Percentiles rank a stretch among this genome's conserved stretches.
phyloP scores from a whole-genome alignment of 805 yeast genomes.

The Candida odintsovae region DNA sequence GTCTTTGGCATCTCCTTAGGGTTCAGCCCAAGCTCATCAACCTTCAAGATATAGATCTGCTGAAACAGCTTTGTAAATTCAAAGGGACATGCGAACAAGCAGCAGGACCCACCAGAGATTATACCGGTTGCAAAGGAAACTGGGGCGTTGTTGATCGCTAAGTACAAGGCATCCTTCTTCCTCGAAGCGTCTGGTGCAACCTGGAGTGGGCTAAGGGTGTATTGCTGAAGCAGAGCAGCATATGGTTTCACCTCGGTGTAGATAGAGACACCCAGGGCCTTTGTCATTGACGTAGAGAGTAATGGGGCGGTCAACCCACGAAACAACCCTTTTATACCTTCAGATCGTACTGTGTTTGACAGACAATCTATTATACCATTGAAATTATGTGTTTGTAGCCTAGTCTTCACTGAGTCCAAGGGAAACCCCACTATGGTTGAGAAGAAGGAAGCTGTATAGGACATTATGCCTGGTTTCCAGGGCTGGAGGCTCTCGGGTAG shows the following conservation, averaged over 20 bases:
- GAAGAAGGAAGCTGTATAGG: conserved; percentile 56
- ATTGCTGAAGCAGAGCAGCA: conserved; percentile 19
- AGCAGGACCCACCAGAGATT: conserved; percentile 58
- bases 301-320: conserved; percentile 75
- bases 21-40: conserved; percentile 24
- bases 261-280: conserved; percentile 60
- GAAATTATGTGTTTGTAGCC: conserved; percentile 77
- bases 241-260: conserved; percentile 51
- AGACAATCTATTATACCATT: conserved; percentile 53
- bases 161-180: conserved; percentile 4
- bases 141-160: conserved; percentile 37
- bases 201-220: conserved; percentile 14
- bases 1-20: conserved; percentile 29
- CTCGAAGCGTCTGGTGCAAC: conserved; percentile 7
- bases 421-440: conserved; percentile 78
- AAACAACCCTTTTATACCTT: conserved; percentile 67
- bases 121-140: conserved; percentile 51
- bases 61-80: conserved; percentile 80
- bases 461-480: conserved; percentile 51
- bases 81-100: conserved; percentile 73
- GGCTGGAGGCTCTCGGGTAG: conserved; percentile 46
- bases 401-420: conserved; percentile 77
- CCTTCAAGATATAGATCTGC: conserved; percentile 49
- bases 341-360: conserved; percentile 44
- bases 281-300: conserved; percentile 56